Evolutionary conservation across 495 filamentous ascomycete genomes (phyloP), one percentile per base, ranked within the genome.

Genomic region (Neurospora discreta): DNA sequence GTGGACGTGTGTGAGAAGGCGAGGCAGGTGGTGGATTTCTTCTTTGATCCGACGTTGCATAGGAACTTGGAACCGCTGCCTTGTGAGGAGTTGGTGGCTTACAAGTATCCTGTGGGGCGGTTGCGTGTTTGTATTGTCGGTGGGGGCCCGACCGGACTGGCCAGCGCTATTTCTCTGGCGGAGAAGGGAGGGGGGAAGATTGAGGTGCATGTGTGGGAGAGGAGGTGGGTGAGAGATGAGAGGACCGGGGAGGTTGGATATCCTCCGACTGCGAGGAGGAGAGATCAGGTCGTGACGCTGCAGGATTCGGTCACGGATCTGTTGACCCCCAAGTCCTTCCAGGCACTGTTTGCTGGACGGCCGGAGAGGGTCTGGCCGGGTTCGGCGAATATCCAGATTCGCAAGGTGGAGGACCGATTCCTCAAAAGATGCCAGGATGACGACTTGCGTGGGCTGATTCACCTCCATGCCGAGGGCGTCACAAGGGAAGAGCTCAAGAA

Each of bases 341-440:
- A 78, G 23, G 79, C 78, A 3, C 72, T 80, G 33, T 80, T 80
- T 39, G 76, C 73, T 6, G 78, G 76, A 1, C 72, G 75, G 3
- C 79, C 79, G 2, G 79, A 80, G 33, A 75, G 75, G 0, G 79
- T 80, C 2, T 80, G 79, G 79, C 79, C 79, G 3, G 79, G 79
- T 5, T 78, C 76, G 23, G 79, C 79, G 38, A 80, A 80, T 42
- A 80, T 80, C 36, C 79, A 80, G 73, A 80, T 82, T 71, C 79
- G 80, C 70, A 82, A 82, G 75, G 80, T 82, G 8, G 80, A 82
- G 69, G 80, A 82, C n/a, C 68, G 79, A 9, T 74, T 82, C 71
- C 79, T 82, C 30, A 73, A 74, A 72, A 76, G 78, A 9, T 80
- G 78, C 44, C 80, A 82, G 73, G 75, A 75, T 36, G 73, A 74